These are phyloP conservation scores for Schizosaccharomyces versatilis DNA, from an alignment of 1,139 yeast species.

Conservation along the genomic window DNA sequence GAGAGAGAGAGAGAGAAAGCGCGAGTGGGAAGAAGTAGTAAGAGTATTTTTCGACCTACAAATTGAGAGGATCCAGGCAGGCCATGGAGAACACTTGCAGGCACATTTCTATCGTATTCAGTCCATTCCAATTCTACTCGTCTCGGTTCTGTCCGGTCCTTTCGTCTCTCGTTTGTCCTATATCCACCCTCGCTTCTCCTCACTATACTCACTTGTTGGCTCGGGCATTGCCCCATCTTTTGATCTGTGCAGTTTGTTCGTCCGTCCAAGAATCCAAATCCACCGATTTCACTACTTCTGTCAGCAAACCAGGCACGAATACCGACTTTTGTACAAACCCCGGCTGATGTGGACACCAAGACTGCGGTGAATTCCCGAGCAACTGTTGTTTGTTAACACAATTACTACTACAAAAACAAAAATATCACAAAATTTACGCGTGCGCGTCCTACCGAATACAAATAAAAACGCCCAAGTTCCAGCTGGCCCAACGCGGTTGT, in stretches of 20 bases:
- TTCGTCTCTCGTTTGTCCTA: no score
- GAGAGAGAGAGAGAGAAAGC: no score
- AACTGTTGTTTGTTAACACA: slow-evolving; percentile 20
- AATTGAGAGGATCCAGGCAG: no score
- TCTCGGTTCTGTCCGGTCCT: no score
- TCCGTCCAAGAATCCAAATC: slow-evolving; percentile 95
- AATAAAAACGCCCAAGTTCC: slow-evolving; percentile 81
- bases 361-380: slow-evolving; percentile 87
- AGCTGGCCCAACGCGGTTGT: slow-evolving; percentile 94
- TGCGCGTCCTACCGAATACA: slow-evolving; percentile 31
- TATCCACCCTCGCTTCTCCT: no score
- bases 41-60: no score
- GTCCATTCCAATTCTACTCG: no score
- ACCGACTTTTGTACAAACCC: slow-evolving; percentile 13
- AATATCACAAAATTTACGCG: background rate
- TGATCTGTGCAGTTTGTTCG: slow-evolving; percentile 65
- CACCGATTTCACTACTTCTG: slow-evolving; percentile 58
- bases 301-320: slow-evolving; percentile 15
- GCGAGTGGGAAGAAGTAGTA: no score
- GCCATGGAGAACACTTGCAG: no score
- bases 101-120: no score
- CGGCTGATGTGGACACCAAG: slow-evolving; percentile 73
- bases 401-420: slow-evolving; percentile 13
- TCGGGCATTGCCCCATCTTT: slow-evolving; percentile 63
- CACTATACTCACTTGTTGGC: slow-evolving; percentile 31